Conservation (phyloP, 78 protist species). For the Planoprotostelium fungivorum region DNA sequence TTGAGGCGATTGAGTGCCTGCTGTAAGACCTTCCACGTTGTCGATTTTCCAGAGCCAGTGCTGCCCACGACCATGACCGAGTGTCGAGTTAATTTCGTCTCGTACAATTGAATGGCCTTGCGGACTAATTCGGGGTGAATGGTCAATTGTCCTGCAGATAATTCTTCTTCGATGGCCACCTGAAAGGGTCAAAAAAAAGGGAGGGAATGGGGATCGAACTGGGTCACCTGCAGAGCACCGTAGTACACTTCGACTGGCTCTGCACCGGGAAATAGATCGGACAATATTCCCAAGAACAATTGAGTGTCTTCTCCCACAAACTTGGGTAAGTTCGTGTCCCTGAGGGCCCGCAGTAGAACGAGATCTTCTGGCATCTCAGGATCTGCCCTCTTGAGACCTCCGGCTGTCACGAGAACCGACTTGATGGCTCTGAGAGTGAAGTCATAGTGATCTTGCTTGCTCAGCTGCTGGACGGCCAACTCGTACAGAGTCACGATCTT, state of each 20-base stretch:
- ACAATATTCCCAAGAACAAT: conserved; percentile 71
- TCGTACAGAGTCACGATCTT: conserved; percentile 94
- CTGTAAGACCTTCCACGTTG: conserved; percentile 81
- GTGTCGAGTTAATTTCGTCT: conserved; percentile 82
- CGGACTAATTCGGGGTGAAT: conserved; percentile 57
- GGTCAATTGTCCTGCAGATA: conserved; percentile 31
- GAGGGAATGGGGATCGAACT: too few species aligned
- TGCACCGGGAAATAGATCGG: conserved; percentile 90
- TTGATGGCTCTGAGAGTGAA: conserved; percentile 98
- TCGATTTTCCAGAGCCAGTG: conserved; percentile 89
- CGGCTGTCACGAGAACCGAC: conserved; percentile 90
- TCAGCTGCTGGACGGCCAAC: conserved; percentile 89
- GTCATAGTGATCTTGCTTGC: conserved; percentile 96
- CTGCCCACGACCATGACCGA: conserved; percentile 97
- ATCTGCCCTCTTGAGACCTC: conserved; percentile 80
- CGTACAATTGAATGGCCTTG: conserved; percentile 86
- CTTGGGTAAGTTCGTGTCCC: conserved; percentile 89
- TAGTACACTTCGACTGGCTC: conserved; percentile 41
- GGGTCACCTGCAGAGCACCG: conserved; percentile 18
- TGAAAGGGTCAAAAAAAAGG: too few species aligned
- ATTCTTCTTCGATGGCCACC: conserved; percentile 24
- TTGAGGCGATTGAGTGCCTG: conserved; percentile 69
- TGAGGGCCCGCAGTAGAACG: conserved; percentile 61
- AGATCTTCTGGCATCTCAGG: conserved; percentile 51
- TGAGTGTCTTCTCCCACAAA: conserved; percentile 88